These are phyloP conservation scores for Sporothrix globosa DNA, from an alignment of 2,329 filamentous ascomycete genomes.

Conservation along the genomic window DNA sequence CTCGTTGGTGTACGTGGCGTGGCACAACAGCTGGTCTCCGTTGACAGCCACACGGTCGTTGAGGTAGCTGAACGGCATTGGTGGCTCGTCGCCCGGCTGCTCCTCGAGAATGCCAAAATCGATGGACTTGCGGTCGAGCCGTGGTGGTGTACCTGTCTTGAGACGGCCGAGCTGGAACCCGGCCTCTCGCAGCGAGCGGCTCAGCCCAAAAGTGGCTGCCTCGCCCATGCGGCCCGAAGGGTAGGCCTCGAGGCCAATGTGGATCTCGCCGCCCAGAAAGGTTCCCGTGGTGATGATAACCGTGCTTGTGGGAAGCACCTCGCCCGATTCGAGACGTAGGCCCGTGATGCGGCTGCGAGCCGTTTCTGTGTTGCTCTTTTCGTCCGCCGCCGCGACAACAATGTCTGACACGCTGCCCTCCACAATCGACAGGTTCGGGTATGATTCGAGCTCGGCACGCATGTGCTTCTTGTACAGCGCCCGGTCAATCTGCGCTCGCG, in stretches of 20 bases:
- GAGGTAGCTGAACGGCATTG: constrained; percentile 88
- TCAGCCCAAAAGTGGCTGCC: constrained; percentile 87
- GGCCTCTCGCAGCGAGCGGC: constrained; percentile 83
- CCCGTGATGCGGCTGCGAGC: constrained; percentile 71
- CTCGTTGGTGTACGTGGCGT: constrained; percentile 84
- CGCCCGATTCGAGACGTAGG: constrained; percentile 82
- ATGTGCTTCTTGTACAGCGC: constrained; percentile 87
- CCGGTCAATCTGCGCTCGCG: constrained; percentile 92
- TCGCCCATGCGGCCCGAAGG: constrained; percentile 93
- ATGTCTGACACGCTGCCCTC: constrained; percentile 92
- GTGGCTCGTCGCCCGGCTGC: constrained; percentile 82
- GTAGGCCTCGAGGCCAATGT: constrained; percentile 83
- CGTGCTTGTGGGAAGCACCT: constrained; percentile 75
- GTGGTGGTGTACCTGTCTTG: constrained; percentile 94
- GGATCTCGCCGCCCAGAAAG: constrained; percentile 93
- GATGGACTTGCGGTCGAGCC: constrained; percentile 80
- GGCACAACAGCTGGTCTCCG: constrained; percentile 78
- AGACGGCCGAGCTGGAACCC: constrained; percentile 87
- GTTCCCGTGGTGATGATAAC: constrained; percentile 97
- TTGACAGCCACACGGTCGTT: constrained; percentile 77
- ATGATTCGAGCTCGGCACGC: constrained; percentile 78
- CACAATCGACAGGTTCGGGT: constrained; percentile 77
- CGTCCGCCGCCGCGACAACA: constrained; percentile 65
- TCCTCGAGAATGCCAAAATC: constrained; percentile 71
- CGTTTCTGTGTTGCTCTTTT: not conserved